phyloP scores from a whole-genome alignment of 139 green algal genomes.

The Diplosphaera chodatii region DNA sequence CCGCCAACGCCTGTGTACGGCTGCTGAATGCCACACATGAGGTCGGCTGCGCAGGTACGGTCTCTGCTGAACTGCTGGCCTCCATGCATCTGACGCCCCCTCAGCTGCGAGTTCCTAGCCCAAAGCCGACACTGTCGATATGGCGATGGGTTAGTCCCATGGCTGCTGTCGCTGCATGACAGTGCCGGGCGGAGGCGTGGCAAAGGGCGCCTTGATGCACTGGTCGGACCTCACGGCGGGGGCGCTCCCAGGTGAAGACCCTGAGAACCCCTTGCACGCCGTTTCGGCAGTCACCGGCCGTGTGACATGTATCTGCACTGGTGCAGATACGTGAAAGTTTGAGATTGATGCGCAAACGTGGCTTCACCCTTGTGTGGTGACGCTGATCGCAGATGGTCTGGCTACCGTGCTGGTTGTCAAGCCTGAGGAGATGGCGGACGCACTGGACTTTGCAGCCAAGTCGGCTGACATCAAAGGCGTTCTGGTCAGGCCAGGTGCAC shows the following conservation, averaged over 20 bases:
- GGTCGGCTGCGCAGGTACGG: slow-evolving; percentile 31
- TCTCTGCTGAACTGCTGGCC: no score
- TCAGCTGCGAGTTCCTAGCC: no score
- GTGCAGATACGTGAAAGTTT: no score
- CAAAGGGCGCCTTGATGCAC: not conserved
- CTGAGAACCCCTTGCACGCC: no score
- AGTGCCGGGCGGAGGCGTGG: not conserved
- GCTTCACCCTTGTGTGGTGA: no score
- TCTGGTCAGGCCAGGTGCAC: slow-evolving; percentile 17
- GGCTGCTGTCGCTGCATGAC: no score
- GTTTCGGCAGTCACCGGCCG: no score
- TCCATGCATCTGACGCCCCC: no score
- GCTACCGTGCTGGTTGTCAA: slow-evolving; percentile 16
- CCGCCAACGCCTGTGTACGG: slow-evolving; percentile 23
- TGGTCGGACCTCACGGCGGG: not conserved
- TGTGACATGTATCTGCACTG: no score
- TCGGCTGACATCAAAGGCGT: slow-evolving; percentile 9
- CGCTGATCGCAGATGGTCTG: not conserved
- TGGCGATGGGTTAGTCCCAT: no score
- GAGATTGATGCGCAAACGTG: no score
- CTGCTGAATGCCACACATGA: slow-evolving; percentile 29
- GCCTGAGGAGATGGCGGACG: slow-evolving; percentile 9
- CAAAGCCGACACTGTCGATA: no score
- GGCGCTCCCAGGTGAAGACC: not conserved
- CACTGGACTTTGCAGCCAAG: not conserved